Percentiles rank a stretch among this genome's conserved stretches.
Conservation (phyloP, 177 flowering plant genomes). For the Vitis hybrid region DNA sequence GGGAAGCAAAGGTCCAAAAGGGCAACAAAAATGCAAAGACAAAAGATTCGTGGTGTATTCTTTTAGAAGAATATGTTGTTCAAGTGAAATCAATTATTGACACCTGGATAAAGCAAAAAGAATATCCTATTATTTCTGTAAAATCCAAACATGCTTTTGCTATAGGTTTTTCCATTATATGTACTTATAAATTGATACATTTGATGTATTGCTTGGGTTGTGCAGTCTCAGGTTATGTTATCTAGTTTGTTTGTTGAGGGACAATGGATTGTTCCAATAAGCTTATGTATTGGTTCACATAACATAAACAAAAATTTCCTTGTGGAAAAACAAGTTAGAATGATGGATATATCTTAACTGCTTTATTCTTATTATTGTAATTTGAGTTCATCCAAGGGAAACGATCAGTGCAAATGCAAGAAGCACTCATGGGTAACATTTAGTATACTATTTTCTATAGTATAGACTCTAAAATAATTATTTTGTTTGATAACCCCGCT, state of each 20-base stretch:
- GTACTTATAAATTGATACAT: neutral
- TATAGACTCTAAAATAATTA: too few relatives aligned
- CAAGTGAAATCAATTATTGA: conserved; percentile 30
- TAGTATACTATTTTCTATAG: conserved; percentile 35
- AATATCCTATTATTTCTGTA: conserved; percentile 34
- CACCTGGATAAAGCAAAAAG: conserved; percentile 38
- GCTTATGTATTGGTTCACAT: conserved; percentile 26
- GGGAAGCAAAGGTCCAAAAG: conserved; percentile 21
- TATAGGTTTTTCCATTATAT: neutral
- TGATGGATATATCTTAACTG: conserved; percentile 22
- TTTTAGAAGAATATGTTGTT: conserved; percentile 29
- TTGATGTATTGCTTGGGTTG: conserved; percentile 1
- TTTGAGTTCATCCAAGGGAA: neutral
- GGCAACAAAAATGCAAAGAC: conserved; percentile 35
- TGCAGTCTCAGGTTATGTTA: conserved; percentile 30
- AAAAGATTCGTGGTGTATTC: conserved; percentile 34
- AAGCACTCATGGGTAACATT: conserved; percentile 11
- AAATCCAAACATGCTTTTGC: neutral
- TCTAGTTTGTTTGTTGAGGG: conserved; percentile 24
- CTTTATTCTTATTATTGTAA: conserved; percentile 2
- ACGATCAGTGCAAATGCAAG: neutral
- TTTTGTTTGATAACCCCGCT: too few relatives aligned
- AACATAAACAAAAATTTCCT: conserved; percentile 20
- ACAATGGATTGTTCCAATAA: conserved; percentile 35
- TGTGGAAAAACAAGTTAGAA: conserved; percentile 17